phyloP scores from a whole-genome alignment of 345 rosid species.

The Dipteronia sinensis region DNA sequence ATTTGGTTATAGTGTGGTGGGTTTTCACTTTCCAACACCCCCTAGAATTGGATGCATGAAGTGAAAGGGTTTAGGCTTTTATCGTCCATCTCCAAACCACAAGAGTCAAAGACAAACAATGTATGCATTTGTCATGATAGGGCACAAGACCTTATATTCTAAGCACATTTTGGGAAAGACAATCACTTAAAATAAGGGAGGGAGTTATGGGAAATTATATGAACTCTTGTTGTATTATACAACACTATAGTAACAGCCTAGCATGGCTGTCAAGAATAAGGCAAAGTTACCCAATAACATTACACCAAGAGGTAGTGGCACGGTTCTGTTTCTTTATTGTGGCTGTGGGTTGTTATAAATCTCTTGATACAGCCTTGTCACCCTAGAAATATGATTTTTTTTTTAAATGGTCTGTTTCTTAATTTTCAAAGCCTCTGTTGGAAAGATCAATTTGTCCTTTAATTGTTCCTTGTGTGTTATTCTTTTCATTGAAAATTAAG shows the following conservation, averaged over 20 bases:
- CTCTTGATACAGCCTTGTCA: background rate
- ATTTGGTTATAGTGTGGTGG: background rate
- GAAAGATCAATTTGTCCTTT: slow-evolving; percentile 23
- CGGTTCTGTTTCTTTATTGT: background rate
- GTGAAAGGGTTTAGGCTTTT: background rate
- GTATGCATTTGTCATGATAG: background rate
- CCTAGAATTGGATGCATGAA: background rate
- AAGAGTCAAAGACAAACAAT: background rate
- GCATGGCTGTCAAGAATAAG: background rate
- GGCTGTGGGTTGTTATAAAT: background rate
- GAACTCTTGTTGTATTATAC: no score
- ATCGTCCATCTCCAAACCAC: background rate
- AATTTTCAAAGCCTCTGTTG: slow-evolving; percentile 16
- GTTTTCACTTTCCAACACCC: no score
- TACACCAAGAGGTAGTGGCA: background rate
- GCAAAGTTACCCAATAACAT: background rate
- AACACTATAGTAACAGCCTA: background rate
- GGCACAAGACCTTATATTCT: background rate
- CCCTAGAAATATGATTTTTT: background rate
- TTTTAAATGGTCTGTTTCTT: background rate
- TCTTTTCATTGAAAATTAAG: background rate
- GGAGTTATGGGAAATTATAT: no score
- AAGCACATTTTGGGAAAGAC: slow-evolving; percentile 24
- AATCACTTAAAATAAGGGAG: slow-evolving; percentile 7
- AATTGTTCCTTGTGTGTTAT: slow-evolving; percentile 13